Conservation (phyloP, 192 early-diverging fungal genomes). For the Gigaspora rosea region DNA sequence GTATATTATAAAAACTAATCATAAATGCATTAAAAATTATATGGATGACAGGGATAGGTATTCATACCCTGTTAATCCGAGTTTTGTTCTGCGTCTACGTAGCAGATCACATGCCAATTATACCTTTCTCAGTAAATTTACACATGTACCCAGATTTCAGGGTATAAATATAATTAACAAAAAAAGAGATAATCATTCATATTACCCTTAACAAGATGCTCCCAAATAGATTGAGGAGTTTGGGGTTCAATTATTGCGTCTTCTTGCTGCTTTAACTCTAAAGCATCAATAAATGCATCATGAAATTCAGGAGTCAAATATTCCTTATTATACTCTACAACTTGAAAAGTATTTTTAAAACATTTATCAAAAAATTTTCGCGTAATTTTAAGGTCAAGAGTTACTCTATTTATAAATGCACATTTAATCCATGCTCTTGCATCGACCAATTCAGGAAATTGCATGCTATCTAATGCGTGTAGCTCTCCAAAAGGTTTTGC, state of each 20-base stretch:
- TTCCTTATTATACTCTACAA: conserved; percentile 31
- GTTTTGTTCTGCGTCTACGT: no score
- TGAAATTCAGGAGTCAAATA: conserved; percentile 34
- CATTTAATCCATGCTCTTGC: conserved; percentile 40
- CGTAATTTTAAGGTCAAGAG: conserved; percentile 35
- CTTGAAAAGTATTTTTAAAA: conserved; percentile 38
- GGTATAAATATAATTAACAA: no score
- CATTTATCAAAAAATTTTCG: conserved; percentile 41
- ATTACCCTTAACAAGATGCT: no score
- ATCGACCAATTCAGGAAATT: conserved; percentile 42
- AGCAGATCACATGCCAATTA: no score
- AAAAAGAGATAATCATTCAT: no score
- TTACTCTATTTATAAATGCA: conserved; percentile 33
- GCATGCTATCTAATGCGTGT: conserved; percentile 43
- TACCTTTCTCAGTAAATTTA: no score
- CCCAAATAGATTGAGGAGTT: no score
- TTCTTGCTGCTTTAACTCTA: conserved; percentile 30
- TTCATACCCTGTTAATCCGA: no score
- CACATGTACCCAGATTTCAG: no score
- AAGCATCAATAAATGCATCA: conserved; percentile 30
- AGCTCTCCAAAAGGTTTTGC: conserved; percentile 46
- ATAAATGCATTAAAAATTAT: no score
- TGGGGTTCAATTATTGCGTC: not conserved
- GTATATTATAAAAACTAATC: no score
- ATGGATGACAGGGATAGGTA: no score